Evolutionary conservation across 768 basidiomycete genomes (phyloP).

Genomic region (Tremella fuciformis): DNA sequence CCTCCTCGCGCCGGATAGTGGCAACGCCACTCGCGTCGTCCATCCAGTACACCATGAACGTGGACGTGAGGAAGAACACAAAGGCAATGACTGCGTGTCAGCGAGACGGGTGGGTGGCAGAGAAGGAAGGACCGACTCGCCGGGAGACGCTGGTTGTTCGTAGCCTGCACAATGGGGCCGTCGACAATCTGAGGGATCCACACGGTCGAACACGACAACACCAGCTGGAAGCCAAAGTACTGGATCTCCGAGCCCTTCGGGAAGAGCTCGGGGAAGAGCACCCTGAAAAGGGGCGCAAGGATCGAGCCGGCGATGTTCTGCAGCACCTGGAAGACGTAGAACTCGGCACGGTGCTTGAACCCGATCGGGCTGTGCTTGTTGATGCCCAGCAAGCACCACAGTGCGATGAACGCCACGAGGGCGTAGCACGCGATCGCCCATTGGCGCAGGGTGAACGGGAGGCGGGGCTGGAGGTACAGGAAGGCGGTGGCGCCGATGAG

Average conservation of each 20-base stretch:
- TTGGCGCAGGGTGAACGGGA: slow-evolving; percentile 7
- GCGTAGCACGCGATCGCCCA: slow-evolving; percentile 8
- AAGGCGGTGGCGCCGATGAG: background rate
- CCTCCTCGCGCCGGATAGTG: background rate
- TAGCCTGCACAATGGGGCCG: slow-evolving; percentile 14
- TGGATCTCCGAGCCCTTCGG: slow-evolving; percentile 12
- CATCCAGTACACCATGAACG: slow-evolving; percentile 8
- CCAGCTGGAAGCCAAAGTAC: slow-evolving; percentile 15
- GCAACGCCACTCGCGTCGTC: slow-evolving; percentile 7
- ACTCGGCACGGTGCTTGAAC: slow-evolving; percentile 13
- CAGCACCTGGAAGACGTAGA: slow-evolving; percentile 7
- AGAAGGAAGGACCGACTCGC: slow-evolving; percentile 1
- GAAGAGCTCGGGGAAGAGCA: slow-evolving; percentile 12
- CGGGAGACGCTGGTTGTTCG: slow-evolving; percentile 14
- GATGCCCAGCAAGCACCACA: slow-evolving; percentile 16
- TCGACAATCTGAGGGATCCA: slow-evolving; percentile 18
- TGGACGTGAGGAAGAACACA: slow-evolving; percentile 9
- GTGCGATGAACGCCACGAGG: background rate
- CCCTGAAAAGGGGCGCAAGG: slow-evolving; percentile 10
- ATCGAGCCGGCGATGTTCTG: background rate
- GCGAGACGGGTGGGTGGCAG: background rate
- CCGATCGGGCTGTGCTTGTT: slow-evolving; percentile 2
- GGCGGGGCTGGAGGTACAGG: slow-evolving; percentile 2
- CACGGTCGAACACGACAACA: slow-evolving; percentile 9
- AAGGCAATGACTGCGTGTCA: slow-evolving; percentile 7